Evolutionary conservation across 2,329 filamentous ascomycete genomes (phyloP).

Genomic region (Daldinia eschscholtzii): DNA sequence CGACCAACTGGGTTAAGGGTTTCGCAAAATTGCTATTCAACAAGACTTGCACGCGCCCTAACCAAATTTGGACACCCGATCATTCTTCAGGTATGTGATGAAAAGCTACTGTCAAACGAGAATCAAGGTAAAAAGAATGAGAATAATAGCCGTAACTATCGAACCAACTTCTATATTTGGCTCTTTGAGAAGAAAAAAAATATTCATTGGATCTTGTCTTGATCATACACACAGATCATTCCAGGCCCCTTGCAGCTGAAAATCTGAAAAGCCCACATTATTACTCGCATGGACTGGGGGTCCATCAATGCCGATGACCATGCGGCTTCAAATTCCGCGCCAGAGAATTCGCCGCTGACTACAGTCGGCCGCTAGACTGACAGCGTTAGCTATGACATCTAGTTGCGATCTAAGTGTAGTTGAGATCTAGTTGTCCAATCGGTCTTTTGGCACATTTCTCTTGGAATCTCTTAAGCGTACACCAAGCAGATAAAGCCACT

Average conservation of each 20-base stretch:
- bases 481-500: not conserved
- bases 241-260: not conserved
- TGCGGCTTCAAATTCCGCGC: not conserved
- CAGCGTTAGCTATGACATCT: not conserved
- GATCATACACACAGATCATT: not conserved
- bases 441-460: not conserved
- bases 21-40: not conserved
- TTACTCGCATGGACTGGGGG: conserved; percentile 2
- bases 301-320: not conserved
- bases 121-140: not conserved
- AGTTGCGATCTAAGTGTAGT: not conserved
- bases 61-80: too few species aligned
- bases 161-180: not conserved
- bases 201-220: not conserved
- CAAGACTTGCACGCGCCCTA: not conserved
- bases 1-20: not conserved
- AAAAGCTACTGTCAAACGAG: not conserved
- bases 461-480: not conserved
- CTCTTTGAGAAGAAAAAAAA: not conserved
- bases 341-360: not conserved
- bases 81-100: not conserved
- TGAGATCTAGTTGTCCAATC: not conserved
- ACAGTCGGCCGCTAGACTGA: not conserved
- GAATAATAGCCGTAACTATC: not conserved
- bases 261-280: not conserved